Evolutionary conservation across 2,329 filamentous ascomycete genomes (phyloP).

Genomic region (Trematosphaeria pertusa): DNA sequence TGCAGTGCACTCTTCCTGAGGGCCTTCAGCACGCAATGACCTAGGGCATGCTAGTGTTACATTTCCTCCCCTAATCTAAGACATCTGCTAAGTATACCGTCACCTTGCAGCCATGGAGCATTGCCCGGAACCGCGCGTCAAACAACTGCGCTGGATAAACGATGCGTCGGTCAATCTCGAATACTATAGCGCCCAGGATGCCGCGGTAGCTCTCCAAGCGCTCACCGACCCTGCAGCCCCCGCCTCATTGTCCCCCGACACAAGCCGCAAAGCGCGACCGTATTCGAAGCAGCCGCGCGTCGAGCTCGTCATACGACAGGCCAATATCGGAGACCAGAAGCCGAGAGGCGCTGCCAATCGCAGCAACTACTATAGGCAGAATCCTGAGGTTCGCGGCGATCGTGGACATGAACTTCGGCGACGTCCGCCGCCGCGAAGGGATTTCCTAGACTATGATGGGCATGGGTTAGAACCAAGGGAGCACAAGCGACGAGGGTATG

Average conservation of each 20-base stretch:
- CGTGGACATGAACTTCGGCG: constrained; percentile 61
- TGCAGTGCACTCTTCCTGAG: too few species aligned
- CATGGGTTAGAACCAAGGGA: constrained; percentile 24
- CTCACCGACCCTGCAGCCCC: constrained; percentile 59
- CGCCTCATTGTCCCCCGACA: constrained; percentile 59
- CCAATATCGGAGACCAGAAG: constrained; percentile 80
- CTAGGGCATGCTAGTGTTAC: too few species aligned
- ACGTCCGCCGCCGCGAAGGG: constrained; percentile 53
- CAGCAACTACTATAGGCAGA: constrained; percentile 90
- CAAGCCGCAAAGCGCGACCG: constrained; percentile 71
- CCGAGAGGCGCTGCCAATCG: constrained; percentile 76
- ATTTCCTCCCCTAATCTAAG: too few species aligned
- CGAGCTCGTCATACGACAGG: constrained; percentile 74
- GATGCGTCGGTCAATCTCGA: constrained; percentile 88
- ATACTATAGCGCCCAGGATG: constrained; percentile 66
- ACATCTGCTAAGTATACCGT: too few species aligned
- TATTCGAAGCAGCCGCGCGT: constrained; percentile 72
- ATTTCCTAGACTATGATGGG: constrained; percentile 39
- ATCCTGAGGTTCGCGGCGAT: constrained; percentile 80
- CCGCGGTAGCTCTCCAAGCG: constrained; percentile 60
- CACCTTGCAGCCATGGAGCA: constrained; percentile 74
- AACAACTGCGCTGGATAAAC: constrained; percentile 87
- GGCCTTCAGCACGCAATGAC: too few species aligned
- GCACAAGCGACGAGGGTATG: constrained; percentile 31
- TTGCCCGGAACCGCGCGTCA: constrained; percentile 64